These are phyloP conservation scores for Kitagawia praeruptora DNA, from an alignment of 129 eudicot genomes.

Conservation along the genomic window DNA sequence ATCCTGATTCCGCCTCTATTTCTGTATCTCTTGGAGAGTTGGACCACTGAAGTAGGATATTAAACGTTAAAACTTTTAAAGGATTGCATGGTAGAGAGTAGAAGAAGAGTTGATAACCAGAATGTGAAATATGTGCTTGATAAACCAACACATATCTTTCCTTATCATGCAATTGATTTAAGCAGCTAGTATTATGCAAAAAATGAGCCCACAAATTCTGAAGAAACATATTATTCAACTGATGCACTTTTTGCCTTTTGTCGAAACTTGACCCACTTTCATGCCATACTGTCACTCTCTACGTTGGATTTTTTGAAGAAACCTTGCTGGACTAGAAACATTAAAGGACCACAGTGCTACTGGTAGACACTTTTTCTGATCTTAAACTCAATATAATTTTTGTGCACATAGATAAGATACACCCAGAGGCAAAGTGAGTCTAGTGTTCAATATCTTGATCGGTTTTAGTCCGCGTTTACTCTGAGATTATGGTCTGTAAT, in stretches of 20 bases:
- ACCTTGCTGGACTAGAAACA: not conserved
- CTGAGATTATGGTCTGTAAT: not conserved
- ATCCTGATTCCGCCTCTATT: not conserved
- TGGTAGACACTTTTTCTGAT: not conserved
- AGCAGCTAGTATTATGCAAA: not conserved
- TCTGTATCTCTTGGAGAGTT: not conserved
- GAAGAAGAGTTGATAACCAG: not conserved
- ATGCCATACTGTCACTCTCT: not conserved
- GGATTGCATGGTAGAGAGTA: not conserved
- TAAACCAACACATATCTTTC: not conserved
- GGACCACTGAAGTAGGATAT: conserved; percentile 2
- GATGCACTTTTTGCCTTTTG: not conserved
- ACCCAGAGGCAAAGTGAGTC: not conserved
- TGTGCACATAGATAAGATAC: not conserved
- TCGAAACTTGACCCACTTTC: conserved; percentile 5
- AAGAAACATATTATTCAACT: not conserved
- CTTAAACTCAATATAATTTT: not conserved
- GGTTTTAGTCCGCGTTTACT: not conserved
- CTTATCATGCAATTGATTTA: not conserved
- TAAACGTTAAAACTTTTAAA: no score
- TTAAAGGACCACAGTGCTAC: not conserved
- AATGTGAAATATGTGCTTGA: not conserved
- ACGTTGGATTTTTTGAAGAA: not conserved
- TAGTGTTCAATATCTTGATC: not conserved
- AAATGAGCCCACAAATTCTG: not conserved